Conservation (phyloP, 106 monocot species). For the Ottelia alismoides region DNA sequence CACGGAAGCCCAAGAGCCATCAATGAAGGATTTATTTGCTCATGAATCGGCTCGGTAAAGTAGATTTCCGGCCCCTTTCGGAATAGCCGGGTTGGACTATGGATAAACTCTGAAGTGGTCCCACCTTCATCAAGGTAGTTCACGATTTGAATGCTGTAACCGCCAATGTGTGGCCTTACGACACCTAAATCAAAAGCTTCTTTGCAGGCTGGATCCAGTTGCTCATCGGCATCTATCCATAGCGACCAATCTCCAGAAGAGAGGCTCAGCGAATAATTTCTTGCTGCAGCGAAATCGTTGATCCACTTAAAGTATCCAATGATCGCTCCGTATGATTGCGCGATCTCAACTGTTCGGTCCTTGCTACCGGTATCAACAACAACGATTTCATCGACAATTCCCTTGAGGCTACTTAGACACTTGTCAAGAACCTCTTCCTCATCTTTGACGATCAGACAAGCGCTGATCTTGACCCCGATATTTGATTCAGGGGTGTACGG, state of each 20-base stretch:
- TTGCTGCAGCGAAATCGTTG: not conserved
- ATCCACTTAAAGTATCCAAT: not conserved
- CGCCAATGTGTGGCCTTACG: too few species aligned
- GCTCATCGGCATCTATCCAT: not conserved
- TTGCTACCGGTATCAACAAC: not conserved
- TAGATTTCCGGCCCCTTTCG: too few species aligned
- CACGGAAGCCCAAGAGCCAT: too few species aligned
- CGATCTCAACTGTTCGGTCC: not conserved
- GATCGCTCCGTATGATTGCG: not conserved
- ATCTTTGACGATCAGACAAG: not conserved
- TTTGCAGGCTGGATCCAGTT: not conserved
- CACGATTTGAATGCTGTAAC: too few species aligned
- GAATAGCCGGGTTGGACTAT: too few species aligned
- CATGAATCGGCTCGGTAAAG: too few species aligned
- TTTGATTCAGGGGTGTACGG: too few species aligned
- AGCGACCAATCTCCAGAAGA: not conserved
- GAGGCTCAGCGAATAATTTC: not conserved
- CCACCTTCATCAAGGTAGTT: too few species aligned
- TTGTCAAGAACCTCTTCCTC: not conserved
- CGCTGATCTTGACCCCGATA: too few species aligned
- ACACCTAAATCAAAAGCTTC: not conserved
- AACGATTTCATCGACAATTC: not conserved
- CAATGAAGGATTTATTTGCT: too few species aligned
- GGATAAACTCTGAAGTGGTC: too few species aligned
- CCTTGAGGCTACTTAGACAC: not conserved